Evolutionary conservation across 2,329 filamentous ascomycete genomes (phyloP).

Genomic region (Claviceps pazoutovae): DNA sequence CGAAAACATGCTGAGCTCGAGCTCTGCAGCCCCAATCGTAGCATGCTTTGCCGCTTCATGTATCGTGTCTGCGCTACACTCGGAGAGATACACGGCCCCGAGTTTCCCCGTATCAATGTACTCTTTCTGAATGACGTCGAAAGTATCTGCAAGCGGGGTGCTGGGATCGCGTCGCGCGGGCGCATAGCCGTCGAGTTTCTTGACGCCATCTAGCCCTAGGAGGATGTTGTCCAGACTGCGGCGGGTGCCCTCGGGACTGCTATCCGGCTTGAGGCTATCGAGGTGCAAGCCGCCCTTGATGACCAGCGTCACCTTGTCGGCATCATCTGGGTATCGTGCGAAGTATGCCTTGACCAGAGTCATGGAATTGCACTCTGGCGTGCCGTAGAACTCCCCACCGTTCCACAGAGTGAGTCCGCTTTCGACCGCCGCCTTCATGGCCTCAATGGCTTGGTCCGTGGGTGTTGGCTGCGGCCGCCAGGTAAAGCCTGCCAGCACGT

Average conservation of each 20-base stretch:
- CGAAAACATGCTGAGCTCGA: slow-evolving; percentile 38
- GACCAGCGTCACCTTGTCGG: slow-evolving; percentile 44
- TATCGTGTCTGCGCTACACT: slow-evolving; percentile 34
- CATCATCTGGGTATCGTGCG: slow-evolving; percentile 47
- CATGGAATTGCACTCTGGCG: slow-evolving; percentile 41
- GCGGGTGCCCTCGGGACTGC: slow-evolving; percentile 38
- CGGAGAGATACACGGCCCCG: slow-evolving; percentile 37
- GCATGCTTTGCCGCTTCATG: slow-evolving; percentile 29
- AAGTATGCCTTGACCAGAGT: slow-evolving; percentile 50
- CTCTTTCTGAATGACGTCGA: slow-evolving; percentile 24
- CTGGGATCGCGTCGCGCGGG: slow-evolving; percentile 41
- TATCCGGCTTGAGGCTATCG: slow-evolving; percentile 26
- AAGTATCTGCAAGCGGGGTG: slow-evolving; percentile 23
- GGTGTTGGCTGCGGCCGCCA: slow-evolving; percentile 26
- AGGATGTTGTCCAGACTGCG: slow-evolving; percentile 45
- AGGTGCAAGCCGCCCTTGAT: slow-evolving; percentile 43
- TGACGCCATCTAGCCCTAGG: slow-evolving; percentile 34
- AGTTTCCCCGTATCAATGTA: slow-evolving; percentile 39
- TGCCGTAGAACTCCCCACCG: slow-evolving; percentile 51
- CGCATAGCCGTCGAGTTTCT: slow-evolving; percentile 48
- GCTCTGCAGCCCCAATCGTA: slow-evolving; percentile 35
- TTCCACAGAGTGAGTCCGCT: slow-evolving; percentile 42
- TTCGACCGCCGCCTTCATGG: slow-evolving; percentile 38
- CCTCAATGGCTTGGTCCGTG: slow-evolving; percentile 34
- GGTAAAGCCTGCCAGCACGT: slow-evolving; percentile 23